These are phyloP conservation scores for Globisporangium cylindrosporum DNA, from an alignment of 352 stramenopile species.

Conservation along the genomic window DNA sequence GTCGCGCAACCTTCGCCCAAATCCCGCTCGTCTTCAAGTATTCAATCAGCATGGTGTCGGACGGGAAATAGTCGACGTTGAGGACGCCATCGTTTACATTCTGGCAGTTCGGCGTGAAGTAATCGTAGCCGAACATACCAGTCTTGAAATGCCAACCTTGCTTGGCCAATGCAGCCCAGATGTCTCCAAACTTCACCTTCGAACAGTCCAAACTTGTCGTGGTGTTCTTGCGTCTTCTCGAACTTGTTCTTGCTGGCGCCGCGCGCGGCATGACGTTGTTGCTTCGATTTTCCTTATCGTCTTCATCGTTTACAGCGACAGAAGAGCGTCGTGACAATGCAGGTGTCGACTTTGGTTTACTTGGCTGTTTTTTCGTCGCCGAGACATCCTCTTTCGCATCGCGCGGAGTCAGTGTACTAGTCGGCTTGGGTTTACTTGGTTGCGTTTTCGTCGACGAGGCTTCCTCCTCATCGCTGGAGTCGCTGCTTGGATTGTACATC, in stretches of 20 bases:
- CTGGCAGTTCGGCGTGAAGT: conserved; percentile 59
- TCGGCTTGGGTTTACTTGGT: not conserved
- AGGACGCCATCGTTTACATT: conserved; percentile 28
- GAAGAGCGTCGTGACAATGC: not conserved
- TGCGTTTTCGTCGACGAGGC: not conserved
- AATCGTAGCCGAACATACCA: conserved; percentile 40
- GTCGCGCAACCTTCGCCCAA: conserved; percentile 37
- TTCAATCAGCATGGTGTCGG: conserved; percentile 34
- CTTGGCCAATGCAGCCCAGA: conserved; percentile 47
- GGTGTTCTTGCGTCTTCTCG: not conserved
- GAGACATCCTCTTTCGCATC: not conserved
- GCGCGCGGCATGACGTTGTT: conserved; percentile 6
- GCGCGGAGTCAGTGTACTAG: not conserved
- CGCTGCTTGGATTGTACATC: conserved; percentile 3
- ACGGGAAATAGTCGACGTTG: conserved; percentile 55
- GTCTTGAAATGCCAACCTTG: conserved; percentile 51
- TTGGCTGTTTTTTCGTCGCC: not conserved
- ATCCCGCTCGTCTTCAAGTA: conserved; percentile 53
- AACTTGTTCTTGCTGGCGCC: not conserved
- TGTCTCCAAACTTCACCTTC: conserved; percentile 60
- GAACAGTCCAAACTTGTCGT: not conserved
- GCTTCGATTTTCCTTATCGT: conserved; percentile 17
- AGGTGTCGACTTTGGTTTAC: not conserved
- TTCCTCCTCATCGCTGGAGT: conserved; percentile 3
- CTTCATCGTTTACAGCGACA: conserved; percentile 16